Base-by-base conservation (phyloP, 495 filamentous ascomycete genomes). In the Articulospora tetracladia region DNA sequence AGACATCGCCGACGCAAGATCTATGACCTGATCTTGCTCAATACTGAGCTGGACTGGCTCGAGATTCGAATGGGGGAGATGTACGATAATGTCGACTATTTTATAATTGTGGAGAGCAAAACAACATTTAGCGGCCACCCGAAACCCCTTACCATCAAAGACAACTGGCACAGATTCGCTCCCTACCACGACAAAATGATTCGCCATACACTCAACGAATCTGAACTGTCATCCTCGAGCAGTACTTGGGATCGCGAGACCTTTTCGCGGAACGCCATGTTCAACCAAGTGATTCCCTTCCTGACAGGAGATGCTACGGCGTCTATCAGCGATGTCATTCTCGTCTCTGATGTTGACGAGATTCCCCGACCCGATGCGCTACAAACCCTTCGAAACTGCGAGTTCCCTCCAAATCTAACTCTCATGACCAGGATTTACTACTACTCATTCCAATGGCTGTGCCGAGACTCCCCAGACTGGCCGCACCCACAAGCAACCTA, bases 391-490 rank as follows among this genome's bases (percentile, higher is more conserved):
- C 69, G 74, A 17, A 73, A 77, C 44, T 79, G 76, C 60, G 64
- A 57, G 0, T 68, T 74, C 52, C 74, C 74, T 1, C 55, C 58
- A 13, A 58, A 71, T 1, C 55, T 76, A n/a, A 76, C 74, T 15
- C 57, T 76, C 13, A 61, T 70, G 1, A 74, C 66, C 27, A 44
- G 65, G 23, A 72, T 73, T 62, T 76, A 73, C 61, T 74, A 75
- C 61, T 77, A 77, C 65, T 67, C 66, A 47, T 79, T 77, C 66
- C 75, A 79, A 66, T 79, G 73, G 74, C 66, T 68, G 17, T 70
- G 74, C 49, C 66, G 67, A 6, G 62, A 53, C 0, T 68, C 65
- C n/a, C 6, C 7, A 15, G 60, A 75, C 57, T 76, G 75, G 75
- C 49, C 64, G 13, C 76, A 76, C 58, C 76, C 76, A 12, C 76